Percentiles rank a stretch among this genome's conserved stretches.
Conservation (phyloP, 768 basidiomycete species). For the Leucogyrophana mollusca region DNA sequence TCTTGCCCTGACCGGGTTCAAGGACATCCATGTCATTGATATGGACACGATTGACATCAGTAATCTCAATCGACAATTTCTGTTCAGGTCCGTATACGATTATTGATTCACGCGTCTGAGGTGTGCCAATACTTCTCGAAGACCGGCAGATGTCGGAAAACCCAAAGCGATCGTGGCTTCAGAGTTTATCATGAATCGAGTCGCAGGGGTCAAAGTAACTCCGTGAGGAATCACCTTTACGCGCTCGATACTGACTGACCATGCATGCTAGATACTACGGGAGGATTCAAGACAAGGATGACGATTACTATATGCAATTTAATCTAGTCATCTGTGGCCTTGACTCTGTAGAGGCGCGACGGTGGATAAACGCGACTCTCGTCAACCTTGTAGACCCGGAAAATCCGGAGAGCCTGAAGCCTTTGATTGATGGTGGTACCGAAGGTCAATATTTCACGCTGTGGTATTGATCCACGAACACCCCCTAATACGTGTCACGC, state of each 20-base stretch:
- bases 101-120: neutral
- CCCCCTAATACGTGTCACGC: neutral
- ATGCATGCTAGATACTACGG: slow-evolving; percentile 72
- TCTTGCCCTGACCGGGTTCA: slow-evolving; percentile 94
- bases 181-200: slow-evolving; percentile 94
- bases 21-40: slow-evolving; percentile 98
- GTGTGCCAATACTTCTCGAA: slow-evolving; percentile 27
- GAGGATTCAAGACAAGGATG: slow-evolving; percentile 97
- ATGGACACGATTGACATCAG: slow-evolving; percentile 99
- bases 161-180: slow-evolving; percentile 94
- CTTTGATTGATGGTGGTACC: slow-evolving; percentile 97
- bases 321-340: slow-evolving; percentile 96
- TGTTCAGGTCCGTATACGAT: slow-evolving; percentile 72
- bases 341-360: slow-evolving; percentile 93
- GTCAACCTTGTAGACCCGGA: slow-evolving; percentile 94
- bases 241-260: slow-evolving; percentile 6
- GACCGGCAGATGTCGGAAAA: slow-evolving; percentile 87
- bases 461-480: neutral
- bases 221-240: slow-evolving; percentile 60
- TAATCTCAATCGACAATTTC: slow-evolving; percentile 96
- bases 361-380: slow-evolving; percentile 99
- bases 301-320: slow-evolving; percentile 95
- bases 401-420: slow-evolving; percentile 90
- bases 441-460: slow-evolving; percentile 75
- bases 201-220: slow-evolving; percentile 94